Evolutionary conservation across 2,329 filamentous ascomycete species (phyloP).

Genomic region (Diaporthe destruens): DNA sequence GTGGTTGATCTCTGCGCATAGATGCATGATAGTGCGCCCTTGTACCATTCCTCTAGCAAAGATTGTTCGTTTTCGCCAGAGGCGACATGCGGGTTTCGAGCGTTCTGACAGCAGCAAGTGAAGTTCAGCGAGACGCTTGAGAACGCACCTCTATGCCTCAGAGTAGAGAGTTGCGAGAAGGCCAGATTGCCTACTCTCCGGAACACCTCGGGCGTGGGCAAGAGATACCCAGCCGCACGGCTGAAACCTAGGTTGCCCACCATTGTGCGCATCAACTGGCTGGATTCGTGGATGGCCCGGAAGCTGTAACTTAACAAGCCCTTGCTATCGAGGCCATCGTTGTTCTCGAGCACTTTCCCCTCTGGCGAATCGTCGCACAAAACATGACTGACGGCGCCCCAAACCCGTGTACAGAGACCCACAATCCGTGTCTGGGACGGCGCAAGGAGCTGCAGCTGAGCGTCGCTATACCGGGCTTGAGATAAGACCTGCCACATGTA

Average conservation of each 20-base stretch:
- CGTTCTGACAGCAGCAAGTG: conserved; percentile 78
- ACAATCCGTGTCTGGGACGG: conserved; percentile 69
- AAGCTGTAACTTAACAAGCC: conserved; percentile 95
- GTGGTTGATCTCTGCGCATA: conserved; percentile 84
- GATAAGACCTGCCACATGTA: conserved; percentile 67
- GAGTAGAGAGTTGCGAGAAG: conserved; percentile 83
- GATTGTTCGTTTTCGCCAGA: conserved; percentile 52
- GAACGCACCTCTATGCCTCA: conserved; percentile 93
- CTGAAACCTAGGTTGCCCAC: conserved; percentile 66
- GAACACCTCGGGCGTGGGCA: conserved; percentile 68
- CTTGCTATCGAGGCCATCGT: conserved; percentile 82
- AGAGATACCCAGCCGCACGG: conserved; percentile 57
- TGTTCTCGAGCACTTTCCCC: conserved; percentile 82
- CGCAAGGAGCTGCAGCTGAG: conserved; percentile 53
- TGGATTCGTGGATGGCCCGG: conserved; percentile 93
- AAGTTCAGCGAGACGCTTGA: conserved; percentile 94
- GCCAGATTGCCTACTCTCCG: conserved; percentile 77
- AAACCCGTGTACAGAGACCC: conserved; percentile 75
- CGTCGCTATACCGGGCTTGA: conserved; percentile 54
- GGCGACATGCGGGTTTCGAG: conserved; percentile 59
- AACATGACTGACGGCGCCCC: conserved; percentile 79
- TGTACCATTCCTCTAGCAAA: conserved; percentile 78
- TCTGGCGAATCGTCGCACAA: conserved; percentile 96
- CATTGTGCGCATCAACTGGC: conserved; percentile 77
- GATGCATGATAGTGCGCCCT: conserved; percentile 78